Percentiles rank a stretch among this genome's conserved stretches.
Conservation (phyloP, 208 protist genomes). For the Polymyxa betae region DNA sequence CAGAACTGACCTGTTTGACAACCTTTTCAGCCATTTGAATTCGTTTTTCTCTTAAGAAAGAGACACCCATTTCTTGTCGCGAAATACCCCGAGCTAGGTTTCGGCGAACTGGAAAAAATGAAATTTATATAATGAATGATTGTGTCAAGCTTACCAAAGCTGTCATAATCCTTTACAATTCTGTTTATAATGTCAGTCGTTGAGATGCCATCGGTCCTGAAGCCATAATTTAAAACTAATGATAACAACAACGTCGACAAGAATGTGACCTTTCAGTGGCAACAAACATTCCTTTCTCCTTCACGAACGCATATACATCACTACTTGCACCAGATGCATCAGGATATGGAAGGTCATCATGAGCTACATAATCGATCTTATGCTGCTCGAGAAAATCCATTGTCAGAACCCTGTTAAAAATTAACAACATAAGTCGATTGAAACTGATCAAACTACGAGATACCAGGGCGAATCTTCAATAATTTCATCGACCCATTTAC, state of each 20-base stretch:
- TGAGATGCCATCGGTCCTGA: constrained; percentile 32
- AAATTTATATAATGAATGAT: neutral
- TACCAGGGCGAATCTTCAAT: constrained; percentile 27
- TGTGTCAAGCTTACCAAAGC: constrained; percentile 34
- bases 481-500: constrained; percentile 35
- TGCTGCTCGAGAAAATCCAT: constrained; percentile 15
- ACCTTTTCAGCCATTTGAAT: constrained; percentile 45
- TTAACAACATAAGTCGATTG: neutral
- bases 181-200: constrained; percentile 19
- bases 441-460: neutral
- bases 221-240: neutral
- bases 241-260: neutral
- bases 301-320: constrained; percentile 30
- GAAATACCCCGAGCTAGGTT: constrained; percentile 27
- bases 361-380: constrained; percentile 29
- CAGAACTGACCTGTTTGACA: neutral
- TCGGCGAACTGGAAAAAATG: neutral
- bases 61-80: constrained; percentile 15
- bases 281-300: constrained; percentile 37
- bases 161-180: constrained; percentile 44
- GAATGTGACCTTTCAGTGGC: neutral
- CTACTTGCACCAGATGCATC: constrained; percentile 1
- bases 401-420: constrained; percentile 22
- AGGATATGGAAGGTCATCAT: constrained; percentile 41
- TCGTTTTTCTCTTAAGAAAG: constrained; percentile 41